A percentile compares a stretch with the other conserved stretches of the same genome.
Evolutionary conservation across 1,284 basidiomycete genomes (phyloP).

Genomic region (Cerioporus squamosus): DNA sequence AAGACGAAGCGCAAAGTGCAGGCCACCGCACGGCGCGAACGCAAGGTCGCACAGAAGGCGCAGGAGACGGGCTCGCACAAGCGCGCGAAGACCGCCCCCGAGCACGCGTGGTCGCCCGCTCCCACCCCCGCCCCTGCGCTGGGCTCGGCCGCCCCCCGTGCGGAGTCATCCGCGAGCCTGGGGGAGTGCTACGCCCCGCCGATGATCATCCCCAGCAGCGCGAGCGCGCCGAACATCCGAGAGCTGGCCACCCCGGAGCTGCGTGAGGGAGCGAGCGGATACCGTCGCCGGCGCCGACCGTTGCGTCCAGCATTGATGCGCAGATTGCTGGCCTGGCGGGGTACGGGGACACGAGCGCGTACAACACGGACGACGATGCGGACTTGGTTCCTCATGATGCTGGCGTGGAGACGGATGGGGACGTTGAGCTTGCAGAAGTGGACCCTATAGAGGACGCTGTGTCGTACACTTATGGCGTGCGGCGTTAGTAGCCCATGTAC

Average conservation of each 20-base stretch:
- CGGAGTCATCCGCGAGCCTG: constrained; percentile 2
- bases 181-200: constrained; percentile 26
- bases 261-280: constrained; percentile 31
- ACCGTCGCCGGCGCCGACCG: constrained; percentile 55
- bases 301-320: constrained; percentile 49
- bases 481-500: not conserved
- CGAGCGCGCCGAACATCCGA: constrained; percentile 10
- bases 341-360: constrained; percentile 35
- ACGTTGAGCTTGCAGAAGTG: constrained; percentile 20
- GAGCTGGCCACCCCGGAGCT: constrained; percentile 10
- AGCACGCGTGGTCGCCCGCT: constrained; percentile 10
- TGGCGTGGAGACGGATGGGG: constrained; percentile 23
- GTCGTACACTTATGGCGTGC: constrained; percentile 4
- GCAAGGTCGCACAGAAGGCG: constrained; percentile 20
- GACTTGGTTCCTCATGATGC: constrained; percentile 15
- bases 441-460: constrained; percentile 28
- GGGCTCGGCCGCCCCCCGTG: not conserved
- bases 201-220: constrained; percentile 21
- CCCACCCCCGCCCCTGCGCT: not conserved
- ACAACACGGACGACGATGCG: constrained; percentile 38
- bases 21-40: constrained; percentile 29
- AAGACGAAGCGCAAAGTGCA: constrained; percentile 33
- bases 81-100: constrained; percentile 21
- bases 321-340: constrained; percentile 27
- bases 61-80: constrained; percentile 19